phyloP scores from a whole-genome alignment of 805 yeast genomes.

The Candida xiaguanensis region DNA sequence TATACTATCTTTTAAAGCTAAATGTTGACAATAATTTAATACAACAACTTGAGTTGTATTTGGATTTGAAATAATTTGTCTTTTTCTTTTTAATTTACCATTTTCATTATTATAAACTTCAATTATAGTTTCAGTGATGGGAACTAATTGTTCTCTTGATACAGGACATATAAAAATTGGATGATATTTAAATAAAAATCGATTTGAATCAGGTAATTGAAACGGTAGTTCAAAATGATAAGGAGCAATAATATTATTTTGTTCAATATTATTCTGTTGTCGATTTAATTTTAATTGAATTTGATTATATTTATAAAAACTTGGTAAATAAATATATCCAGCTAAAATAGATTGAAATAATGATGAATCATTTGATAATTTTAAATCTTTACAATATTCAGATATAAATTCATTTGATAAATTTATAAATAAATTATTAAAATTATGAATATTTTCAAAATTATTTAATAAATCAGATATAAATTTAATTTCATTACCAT shows the following conservation, averaged over 20 bases:
- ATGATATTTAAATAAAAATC: slow-evolving; percentile 38
- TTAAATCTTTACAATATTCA: slow-evolving; percentile 34
- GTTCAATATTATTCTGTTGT: slow-evolving; percentile 3
- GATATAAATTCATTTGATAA: slow-evolving; percentile 39
- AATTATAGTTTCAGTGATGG: slow-evolving; percentile 20
- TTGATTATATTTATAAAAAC: slow-evolving; percentile 38
- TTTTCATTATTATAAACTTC: slow-evolving; percentile 6
- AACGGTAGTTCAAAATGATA: slow-evolving; percentile 36
- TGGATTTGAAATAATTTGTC: slow-evolving; percentile 11
- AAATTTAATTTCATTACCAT: slow-evolving; percentile 20
- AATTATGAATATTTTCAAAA: slow-evolving; percentile 25
- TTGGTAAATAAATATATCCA: slow-evolving; percentile 39
- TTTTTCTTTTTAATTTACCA: neutral
- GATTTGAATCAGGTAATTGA: slow-evolving; percentile 36
- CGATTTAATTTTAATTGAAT: slow-evolving; percentile 30
- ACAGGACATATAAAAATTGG: slow-evolving; percentile 46
- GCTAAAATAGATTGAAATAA: slow-evolving; percentile 38
- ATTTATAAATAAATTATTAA: slow-evolving; percentile 28
- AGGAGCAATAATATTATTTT: slow-evolving; percentile 15
- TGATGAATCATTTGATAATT: slow-evolving; percentile 37
- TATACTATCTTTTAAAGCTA: slow-evolving; percentile 40
- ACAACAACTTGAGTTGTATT: slow-evolving; percentile 38
- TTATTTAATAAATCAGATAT: slow-evolving; percentile 28
- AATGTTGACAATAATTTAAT: slow-evolving; percentile 37
- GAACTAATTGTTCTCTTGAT: slow-evolving; percentile 40